Conservation (phyloP, 768 basidiomycete species). For the Tephrocybe sp. region DNA sequence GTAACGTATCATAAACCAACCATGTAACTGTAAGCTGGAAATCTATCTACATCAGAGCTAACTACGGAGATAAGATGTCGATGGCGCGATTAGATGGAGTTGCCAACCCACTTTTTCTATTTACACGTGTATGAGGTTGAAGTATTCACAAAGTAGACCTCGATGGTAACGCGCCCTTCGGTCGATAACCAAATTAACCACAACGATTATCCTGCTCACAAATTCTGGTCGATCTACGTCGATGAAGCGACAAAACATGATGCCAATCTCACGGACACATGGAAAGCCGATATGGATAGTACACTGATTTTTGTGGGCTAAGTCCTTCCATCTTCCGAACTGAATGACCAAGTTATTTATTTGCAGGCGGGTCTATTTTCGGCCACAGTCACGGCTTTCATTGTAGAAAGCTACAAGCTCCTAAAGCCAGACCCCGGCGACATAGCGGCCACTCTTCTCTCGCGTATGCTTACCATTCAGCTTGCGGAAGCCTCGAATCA, state of each 20-base stretch:
- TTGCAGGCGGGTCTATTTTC: conserved; percentile 42
- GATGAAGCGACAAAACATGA: conserved; percentile 4
- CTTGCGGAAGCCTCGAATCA: not conserved
- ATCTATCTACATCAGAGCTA: too few species aligned
- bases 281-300: conserved; percentile 19
- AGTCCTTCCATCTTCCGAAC: conserved; percentile 1
- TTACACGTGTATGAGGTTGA: too few species aligned
- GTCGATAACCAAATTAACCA: not conserved
- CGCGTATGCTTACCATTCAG: conserved; percentile 15
- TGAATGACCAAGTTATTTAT: not conserved
- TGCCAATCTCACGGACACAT: conserved; percentile 5
- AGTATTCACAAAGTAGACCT: too few species aligned
- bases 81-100: too few species aligned
- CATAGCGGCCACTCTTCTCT: conserved; percentile 25
- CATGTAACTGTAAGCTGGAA: too few species aligned
- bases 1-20: too few species aligned
- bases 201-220: conserved; percentile 1
- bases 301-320: conserved; percentile 28
- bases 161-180: too few species aligned
- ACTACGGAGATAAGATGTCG: too few species aligned
- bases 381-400: conserved; percentile 36
- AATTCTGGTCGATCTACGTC: conserved; percentile 10
- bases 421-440: conserved; percentile 30
- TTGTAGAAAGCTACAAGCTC: conserved; percentile 33
- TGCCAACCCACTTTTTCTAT: too few species aligned